Conservation (phyloP, 495 filamentous ascomycete species). For the Pseudomonodictys pantanalensis region DNA sequence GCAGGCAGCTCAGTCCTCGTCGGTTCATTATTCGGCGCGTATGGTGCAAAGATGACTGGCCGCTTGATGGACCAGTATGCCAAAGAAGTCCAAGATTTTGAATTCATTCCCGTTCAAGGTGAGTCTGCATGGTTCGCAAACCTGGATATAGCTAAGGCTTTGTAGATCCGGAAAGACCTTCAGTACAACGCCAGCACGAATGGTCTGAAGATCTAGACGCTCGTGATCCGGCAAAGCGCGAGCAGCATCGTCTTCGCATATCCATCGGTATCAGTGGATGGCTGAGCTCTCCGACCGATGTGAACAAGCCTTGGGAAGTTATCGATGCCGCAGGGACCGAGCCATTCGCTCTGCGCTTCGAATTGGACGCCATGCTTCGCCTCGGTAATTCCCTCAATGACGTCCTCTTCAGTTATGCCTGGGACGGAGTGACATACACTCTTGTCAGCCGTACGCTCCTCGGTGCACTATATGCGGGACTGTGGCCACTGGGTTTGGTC, state of each 20-base stretch:
- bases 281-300: conserved; percentile 30
- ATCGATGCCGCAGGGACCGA: conserved; percentile 28
- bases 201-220: conserved; percentile 23
- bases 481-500: conserved; percentile 34
- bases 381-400: conserved; percentile 34
- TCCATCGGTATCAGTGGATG: conserved; percentile 35
- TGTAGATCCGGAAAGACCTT: conserved; percentile 20
- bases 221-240: conserved; percentile 23
- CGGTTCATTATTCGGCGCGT: conserved; percentile 36
- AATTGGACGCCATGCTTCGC: conserved; percentile 34
- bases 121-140: neutral
- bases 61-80: conserved; percentile 33
- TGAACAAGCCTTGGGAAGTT: conserved; percentile 35
- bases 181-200: conserved; percentile 12
- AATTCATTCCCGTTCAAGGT: conserved; percentile 34
- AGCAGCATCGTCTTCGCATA: conserved; percentile 34
- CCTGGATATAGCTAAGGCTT: neutral
- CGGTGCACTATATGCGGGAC: conserved; percentile 30
- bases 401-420: conserved; percentile 33
- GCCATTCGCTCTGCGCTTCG: conserved; percentile 35
- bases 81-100: conserved; percentile 35
- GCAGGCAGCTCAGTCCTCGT: conserved; percentile 34
- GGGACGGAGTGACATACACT: conserved; percentile 30
- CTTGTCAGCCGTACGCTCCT: conserved; percentile 32
- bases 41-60: conserved; percentile 38